Conservation (phyloP, 805 yeast genomes). For the Kodamaea hsintzibuensis region DNA sequence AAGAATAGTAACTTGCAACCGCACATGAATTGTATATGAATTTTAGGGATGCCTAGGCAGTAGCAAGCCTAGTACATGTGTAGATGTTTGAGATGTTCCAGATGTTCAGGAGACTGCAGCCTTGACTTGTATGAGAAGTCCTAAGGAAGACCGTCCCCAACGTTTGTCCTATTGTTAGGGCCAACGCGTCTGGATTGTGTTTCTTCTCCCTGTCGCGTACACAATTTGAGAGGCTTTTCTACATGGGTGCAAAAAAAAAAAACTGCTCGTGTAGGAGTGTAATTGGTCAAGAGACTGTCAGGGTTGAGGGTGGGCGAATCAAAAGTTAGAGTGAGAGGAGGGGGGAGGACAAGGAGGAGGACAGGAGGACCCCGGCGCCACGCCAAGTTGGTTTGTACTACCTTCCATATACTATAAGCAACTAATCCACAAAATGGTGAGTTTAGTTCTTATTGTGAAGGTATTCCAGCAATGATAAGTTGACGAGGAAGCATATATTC, state of each 20-base stretch:
- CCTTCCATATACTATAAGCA: neutral
- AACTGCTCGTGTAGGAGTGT: neutral
- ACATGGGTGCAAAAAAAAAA: neutral
- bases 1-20: neutral
- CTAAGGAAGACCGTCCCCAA: neutral
- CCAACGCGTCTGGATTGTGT: neutral
- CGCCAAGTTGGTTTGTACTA: neutral
- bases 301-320: neutral
- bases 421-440: neutral
- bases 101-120: neutral
- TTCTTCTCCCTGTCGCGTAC: neutral
- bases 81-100: neutral
- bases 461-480: neutral
- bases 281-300: neutral
- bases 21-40: neutral
- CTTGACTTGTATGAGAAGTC: neutral
- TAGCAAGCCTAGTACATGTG: neutral
- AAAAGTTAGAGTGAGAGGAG: neutral
- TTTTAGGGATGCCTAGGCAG: neutral
- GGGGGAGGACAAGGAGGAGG: neutral
- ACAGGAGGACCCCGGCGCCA: too few species aligned
- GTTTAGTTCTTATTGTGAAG: neutral
- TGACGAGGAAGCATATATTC: neutral
- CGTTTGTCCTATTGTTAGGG: constrained; percentile 1
- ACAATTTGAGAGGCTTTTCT: neutral